Percentiles rank a stretch among this genome's conserved stretches.
Evolutionary conservation across 2,329 filamentous ascomycete species (phyloP).

Genomic region (Trichothecium sympodiale): DNA sequence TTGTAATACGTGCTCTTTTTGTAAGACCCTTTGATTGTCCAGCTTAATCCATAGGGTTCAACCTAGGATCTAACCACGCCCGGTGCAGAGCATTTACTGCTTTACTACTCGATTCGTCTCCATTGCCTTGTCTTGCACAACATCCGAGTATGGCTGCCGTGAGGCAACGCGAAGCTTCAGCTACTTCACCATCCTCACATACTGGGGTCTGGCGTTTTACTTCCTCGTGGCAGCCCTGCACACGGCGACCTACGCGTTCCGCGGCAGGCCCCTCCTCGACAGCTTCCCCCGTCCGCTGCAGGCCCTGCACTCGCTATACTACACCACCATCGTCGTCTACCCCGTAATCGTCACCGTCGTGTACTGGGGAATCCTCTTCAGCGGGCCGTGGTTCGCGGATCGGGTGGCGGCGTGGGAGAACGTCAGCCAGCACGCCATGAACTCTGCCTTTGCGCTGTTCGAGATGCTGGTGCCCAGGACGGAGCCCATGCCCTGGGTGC

Average conservation of each 20-base stretch:
- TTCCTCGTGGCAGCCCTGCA: slow-evolving; percentile 57
- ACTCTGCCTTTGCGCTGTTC: slow-evolving; percentile 62
- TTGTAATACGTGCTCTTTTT: slow-evolving; percentile 42
- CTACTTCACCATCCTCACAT: slow-evolving; percentile 74
- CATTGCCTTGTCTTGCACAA: slow-evolving; percentile 53
- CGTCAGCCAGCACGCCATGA: slow-evolving; percentile 64
- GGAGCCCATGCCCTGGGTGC: slow-evolving; percentile 45
- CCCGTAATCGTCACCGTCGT: slow-evolving; percentile 62
- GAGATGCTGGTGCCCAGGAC: slow-evolving; percentile 63
- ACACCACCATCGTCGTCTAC: slow-evolving; percentile 50
- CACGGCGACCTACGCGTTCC: slow-evolving; percentile 53
- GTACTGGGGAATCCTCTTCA: slow-evolving; percentile 56
- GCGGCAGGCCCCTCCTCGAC: slow-evolving; percentile 43
- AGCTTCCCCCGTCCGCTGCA: slow-evolving; percentile 50
- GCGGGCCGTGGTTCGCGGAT: slow-evolving; percentile 35
- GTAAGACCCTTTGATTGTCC: no score
- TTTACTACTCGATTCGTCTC: slow-evolving; percentile 60
- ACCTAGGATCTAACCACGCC: no score
- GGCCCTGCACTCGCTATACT: slow-evolving; percentile 52
- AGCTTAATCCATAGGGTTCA: no score
- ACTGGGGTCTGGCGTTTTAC: slow-evolving; percentile 77
- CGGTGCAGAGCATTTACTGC: slow-evolving; percentile 53
- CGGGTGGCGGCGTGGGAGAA: slow-evolving; percentile 52
- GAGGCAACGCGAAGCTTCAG: slow-evolving; percentile 52
- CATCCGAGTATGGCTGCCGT: slow-evolving; percentile 30